Conservation (phyloP, 2,329 filamentous ascomycete species). For the Akanthomyces muscarius region DNA sequence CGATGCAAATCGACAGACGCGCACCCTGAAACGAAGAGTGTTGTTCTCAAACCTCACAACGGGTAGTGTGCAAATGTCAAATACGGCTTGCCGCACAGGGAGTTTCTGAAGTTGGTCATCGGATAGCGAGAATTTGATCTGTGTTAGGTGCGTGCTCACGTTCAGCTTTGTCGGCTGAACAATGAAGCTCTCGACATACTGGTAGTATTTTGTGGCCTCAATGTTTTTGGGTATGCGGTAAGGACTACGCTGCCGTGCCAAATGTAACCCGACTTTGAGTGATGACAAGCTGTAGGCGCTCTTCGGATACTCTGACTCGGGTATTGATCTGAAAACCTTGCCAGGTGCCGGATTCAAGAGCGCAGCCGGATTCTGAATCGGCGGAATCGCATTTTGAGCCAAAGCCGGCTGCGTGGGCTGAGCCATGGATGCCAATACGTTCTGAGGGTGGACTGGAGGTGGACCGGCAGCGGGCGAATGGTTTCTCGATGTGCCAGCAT, state of each 20-base stretch:
- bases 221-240: slow-evolving; percentile 32
- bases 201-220: neutral
- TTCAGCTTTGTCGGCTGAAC: slow-evolving; percentile 10
- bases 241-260: slow-evolving; percentile 47
- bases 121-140: neutral
- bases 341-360: neutral
- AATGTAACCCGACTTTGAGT: slow-evolving; percentile 42
- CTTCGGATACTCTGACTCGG: slow-evolving; percentile 36
- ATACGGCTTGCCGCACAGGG: neutral
- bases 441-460: neutral
- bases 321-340: slow-evolving; percentile 18
- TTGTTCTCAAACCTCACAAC: slow-evolving; percentile 4
- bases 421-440: neutral
- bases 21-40: slow-evolving; percentile 9
- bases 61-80: neutral
- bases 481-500: neutral
- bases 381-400: neutral
- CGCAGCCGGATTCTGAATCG: neutral
- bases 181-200: slow-evolving; percentile 5
- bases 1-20: slow-evolving; percentile 1
- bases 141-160: neutral
- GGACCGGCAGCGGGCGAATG: neutral
- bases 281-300: slow-evolving; percentile 40
- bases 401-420: neutral
- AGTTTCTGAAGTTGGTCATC: neutral